These are phyloP conservation scores for Agroathelia rolfsii DNA, from an alignment of 1,284 basidiomycete genomes.

Conservation along the genomic window DNA sequence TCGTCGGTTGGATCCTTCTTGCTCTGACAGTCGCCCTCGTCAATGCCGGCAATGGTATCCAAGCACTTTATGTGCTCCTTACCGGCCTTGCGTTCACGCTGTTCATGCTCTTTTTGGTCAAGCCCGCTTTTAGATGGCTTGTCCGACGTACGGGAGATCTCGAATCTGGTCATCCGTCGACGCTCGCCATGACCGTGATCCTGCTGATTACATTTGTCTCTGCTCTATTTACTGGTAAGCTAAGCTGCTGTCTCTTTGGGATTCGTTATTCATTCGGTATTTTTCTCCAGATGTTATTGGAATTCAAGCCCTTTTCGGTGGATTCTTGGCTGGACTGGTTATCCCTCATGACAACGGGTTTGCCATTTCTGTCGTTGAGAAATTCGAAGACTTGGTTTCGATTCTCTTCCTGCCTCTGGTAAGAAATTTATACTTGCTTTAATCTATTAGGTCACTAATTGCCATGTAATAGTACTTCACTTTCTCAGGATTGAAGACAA, in stretches of 20 bases:
- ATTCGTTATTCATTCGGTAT: conserved; percentile 74
- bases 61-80: conserved; percentile 77
- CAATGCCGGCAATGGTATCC: conserved; percentile 68
- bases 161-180: conserved; percentile 65
- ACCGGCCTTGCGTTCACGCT: conserved; percentile 76
- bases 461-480: conserved; percentile 60
- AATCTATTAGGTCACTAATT: conserved; percentile 1
- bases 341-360: conserved; percentile 85
- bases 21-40: conserved; percentile 87
- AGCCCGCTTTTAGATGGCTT: conserved; percentile 56
- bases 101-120: conserved; percentile 68
- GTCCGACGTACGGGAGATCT: conserved; percentile 73
- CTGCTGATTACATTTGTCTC: conserved; percentile 69
- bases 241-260: no score
- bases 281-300: conserved; percentile 54
- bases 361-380: conserved; percentile 66
- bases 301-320: conserved; percentile 65
- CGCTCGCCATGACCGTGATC: conserved; percentile 71
- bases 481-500: conserved; percentile 74
- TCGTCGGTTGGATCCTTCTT: conserved; percentile 67
- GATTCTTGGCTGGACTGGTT: conserved; percentile 82
- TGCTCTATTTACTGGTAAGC: conserved; percentile 84
- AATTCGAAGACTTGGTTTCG: conserved; percentile 69
- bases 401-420: conserved; percentile 78
- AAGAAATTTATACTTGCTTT: conserved; percentile 17